Base-by-base conservation (phyloP, 2,329 filamentous ascomycete genomes). In the Stenocarpella maydis region DNA sequence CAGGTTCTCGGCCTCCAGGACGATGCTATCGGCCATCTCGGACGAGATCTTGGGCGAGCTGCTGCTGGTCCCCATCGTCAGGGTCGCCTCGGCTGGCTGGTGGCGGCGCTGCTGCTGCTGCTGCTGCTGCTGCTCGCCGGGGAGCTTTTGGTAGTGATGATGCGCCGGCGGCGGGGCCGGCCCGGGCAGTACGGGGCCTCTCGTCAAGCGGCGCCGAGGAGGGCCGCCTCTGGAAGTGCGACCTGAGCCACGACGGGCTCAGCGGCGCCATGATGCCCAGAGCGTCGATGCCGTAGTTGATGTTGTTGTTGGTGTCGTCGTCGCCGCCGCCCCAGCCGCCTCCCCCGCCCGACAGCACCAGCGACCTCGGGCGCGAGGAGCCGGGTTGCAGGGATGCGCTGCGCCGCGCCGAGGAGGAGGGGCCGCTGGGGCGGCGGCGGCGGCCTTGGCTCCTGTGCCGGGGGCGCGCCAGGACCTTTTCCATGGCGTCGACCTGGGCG, bases 401-500 rank as follows among this genome's bases (percentile, higher is more conserved):
- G 26, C 45, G 45, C 14, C 21, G 34, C 26, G 41, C 24, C 15
- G 37, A 28, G 21, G 54, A 41, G 54, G 54, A 58, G 0, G 43
- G 28, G 12, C 17, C n/a, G 65, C 19, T 26, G 65, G 15, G 65
- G 8, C 43, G 66, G 47, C n/a, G 65, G 8, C 43, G 66, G 47
- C 24, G 43, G 47, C 24, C 43, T 17, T 28, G n/a, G 41, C 50
- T 37, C 60, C 37, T 63, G n/a, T 53, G 53, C 17, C 6, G 6
- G 9, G 26, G 60, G n/a, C 63, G 31, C 24, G 53, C 71, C 31
- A 80, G 66, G 2, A 78, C 69, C 5, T 73, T 76, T 72, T 84
- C 82, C 78, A 84, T 81, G 69, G 83, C 82, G 70, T 83, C 80
- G 15, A 84, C 79, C 71, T 79, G 81, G 39, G 76, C 75, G 66